These are phyloP conservation scores for Raphanus raphanistrum DNA, from an alignment of 345 rosid genomes.

Conservation along the genomic window DNA sequence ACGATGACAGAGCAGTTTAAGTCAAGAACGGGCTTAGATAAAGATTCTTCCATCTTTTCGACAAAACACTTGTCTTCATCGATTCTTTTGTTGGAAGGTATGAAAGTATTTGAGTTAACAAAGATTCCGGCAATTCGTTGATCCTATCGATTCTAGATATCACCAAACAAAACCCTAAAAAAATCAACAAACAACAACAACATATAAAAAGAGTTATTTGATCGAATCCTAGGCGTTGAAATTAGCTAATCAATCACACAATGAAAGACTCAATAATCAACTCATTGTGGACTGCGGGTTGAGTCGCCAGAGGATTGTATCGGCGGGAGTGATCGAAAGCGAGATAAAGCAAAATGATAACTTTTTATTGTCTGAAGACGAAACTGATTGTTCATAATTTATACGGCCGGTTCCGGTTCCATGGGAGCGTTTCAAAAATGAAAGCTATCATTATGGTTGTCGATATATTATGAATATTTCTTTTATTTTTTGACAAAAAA, in stretches of 20 bases:
- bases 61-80: neutral
- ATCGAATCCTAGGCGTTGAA: neutral
- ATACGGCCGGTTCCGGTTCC: no score
- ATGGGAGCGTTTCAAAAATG: no score
- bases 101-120: neutral
- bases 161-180: neutral
- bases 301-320: neutral
- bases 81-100: slow-evolving; percentile 10
- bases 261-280: no score
- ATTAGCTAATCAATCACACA: neutral
- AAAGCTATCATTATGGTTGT: no score
- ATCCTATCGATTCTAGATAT: neutral
- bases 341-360: no score
- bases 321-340: neutral
- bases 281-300: no score
- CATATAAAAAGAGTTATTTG: neutral
- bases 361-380: no score
- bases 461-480: no score
- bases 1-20: neutral
- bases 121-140: slow-evolving; percentile 7
- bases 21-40: slow-evolving; percentile 7
- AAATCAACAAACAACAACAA: neutral
- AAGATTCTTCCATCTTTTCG: neutral
- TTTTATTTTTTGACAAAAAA: no score
- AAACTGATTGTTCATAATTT: no score